phyloP scores from a whole-genome alignment of 2,329 filamentous ascomycete genomes.

The Aspergillus sp. region DNA sequence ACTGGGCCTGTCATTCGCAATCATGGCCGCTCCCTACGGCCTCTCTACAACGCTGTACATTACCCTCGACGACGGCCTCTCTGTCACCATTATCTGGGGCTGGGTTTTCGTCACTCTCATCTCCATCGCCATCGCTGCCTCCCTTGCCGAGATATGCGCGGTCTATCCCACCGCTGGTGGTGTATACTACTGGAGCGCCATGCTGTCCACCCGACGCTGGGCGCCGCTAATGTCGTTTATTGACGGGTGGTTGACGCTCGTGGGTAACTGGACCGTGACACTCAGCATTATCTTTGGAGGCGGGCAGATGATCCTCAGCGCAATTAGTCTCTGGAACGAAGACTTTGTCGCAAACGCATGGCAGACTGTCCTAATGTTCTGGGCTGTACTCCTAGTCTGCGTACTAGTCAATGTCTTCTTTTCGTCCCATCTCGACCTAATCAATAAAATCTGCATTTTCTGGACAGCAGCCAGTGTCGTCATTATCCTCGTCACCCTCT shows the following conservation, averaged over 20 bases:
- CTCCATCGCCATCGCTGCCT: slow-evolving; percentile 63
- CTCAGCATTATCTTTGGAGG: slow-evolving; percentile 71
- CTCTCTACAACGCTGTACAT: slow-evolving; percentile 69
- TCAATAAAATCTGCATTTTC: slow-evolving; percentile 72
- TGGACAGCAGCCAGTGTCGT: slow-evolving; percentile 68
- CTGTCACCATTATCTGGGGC: slow-evolving; percentile 69
- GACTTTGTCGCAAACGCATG: slow-evolving; percentile 66
- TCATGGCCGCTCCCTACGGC: slow-evolving; percentile 72
- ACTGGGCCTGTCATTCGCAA: slow-evolving; percentile 68
- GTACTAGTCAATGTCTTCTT: slow-evolving; percentile 66
- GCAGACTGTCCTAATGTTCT: slow-evolving; percentile 71
- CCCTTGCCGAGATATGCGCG: slow-evolving; percentile 68
- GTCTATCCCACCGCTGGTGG: slow-evolving; percentile 68
- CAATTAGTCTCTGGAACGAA: slow-evolving; percentile 67
- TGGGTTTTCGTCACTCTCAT: slow-evolving; percentile 67
- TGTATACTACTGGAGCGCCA: slow-evolving; percentile 71
- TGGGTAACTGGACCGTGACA: slow-evolving; percentile 71
- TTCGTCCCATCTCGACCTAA: slow-evolving; percentile 62
- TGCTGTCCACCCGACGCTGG: slow-evolving; percentile 65
- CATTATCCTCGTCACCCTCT: slow-evolving; percentile 64
- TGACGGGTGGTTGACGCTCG: slow-evolving; percentile 69
- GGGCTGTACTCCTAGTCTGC: slow-evolving; percentile 67
- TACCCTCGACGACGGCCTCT: slow-evolving; percentile 67
- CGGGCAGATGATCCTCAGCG: slow-evolving; percentile 66
- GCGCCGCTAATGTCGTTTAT: slow-evolving; percentile 68